Evolutionary conservation across 768 basidiomycete genomes (phyloP).

Genomic region (Xerocomellus amylosporus): DNA sequence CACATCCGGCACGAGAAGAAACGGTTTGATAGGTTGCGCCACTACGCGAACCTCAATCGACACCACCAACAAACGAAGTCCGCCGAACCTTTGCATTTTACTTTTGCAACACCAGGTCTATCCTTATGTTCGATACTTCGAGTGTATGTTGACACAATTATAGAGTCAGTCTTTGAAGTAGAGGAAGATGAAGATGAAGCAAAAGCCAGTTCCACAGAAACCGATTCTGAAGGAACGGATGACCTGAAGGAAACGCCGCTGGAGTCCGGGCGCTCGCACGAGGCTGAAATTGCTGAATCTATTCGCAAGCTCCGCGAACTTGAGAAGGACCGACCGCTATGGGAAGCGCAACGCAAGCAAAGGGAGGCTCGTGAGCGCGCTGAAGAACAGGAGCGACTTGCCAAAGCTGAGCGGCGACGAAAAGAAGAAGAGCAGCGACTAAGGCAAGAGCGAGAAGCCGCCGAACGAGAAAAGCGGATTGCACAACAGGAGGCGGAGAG

Average conservation of each 20-base stretch:
- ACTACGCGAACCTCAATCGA: slow-evolving; percentile 38
- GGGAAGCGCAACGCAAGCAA: slow-evolving; percentile 53
- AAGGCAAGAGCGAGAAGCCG: slow-evolving; percentile 25
- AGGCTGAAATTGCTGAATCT: slow-evolving; percentile 56
- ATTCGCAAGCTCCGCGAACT: slow-evolving; percentile 67
- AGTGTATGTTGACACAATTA: slow-evolving; percentile 1
- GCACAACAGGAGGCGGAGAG: slow-evolving; percentile 30
- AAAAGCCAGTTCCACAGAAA: background rate
- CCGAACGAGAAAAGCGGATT: slow-evolving; percentile 22
- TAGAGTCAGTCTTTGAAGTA: slow-evolving; percentile 13
- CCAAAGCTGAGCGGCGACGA: slow-evolving; percentile 34
- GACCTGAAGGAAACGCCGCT: background rate
- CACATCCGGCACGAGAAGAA: slow-evolving; percentile 40
- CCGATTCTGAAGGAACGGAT: slow-evolving; percentile 3
- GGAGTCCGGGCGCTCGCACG: slow-evolving; percentile 40
- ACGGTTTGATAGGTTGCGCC: slow-evolving; percentile 41
- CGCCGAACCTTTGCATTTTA: slow-evolving; percentile 36
- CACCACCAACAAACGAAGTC: slow-evolving; percentile 38
- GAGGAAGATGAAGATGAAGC: slow-evolving; percentile 11
- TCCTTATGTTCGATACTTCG: background rate
- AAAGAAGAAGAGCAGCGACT: slow-evolving; percentile 32
- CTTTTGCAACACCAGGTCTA: slow-evolving; percentile 21
- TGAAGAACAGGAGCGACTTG: slow-evolving; percentile 41
- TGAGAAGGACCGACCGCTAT: slow-evolving; percentile 59
- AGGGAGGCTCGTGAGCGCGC: slow-evolving; percentile 42